Conservation (phyloP, 73 alveolate genomes). For the Tetrahymena malaccensis region DNA sequence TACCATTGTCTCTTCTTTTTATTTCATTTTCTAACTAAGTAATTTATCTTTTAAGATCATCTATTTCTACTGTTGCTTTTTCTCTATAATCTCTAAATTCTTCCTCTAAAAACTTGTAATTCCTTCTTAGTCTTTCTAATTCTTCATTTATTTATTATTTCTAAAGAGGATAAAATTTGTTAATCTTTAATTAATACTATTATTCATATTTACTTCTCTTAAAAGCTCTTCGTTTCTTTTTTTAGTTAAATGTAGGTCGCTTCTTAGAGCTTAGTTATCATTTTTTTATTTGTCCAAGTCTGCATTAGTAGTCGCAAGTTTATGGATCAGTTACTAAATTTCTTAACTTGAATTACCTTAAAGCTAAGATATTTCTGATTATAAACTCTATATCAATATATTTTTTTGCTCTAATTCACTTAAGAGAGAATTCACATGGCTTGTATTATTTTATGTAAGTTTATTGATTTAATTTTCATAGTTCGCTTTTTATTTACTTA, state of each 20-base stretch:
- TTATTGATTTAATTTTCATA: neutral
- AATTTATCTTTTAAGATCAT: neutral
- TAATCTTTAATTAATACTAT: neutral
- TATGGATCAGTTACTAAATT: neutral
- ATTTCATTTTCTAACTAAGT: neutral
- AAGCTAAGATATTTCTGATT: neutral
- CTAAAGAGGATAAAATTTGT: neutral
- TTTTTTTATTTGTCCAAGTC: neutral
- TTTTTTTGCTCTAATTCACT: neutral
- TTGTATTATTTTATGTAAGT: neutral
- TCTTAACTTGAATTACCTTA: neutral
- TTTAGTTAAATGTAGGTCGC: neutral
- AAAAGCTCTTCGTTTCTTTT: neutral
- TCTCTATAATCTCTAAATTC: neutral
- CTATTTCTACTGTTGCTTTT: neutral
- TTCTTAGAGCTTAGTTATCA: neutral
- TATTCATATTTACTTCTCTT: neutral
- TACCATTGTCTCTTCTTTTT: neutral
- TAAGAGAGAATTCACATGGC: neutral
- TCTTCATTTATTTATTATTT: neutral
- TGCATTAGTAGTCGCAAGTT: neutral
- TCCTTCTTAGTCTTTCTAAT: neutral
- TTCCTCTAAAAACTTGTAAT: neutral
- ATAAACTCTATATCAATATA: neutral
- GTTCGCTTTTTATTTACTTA: neutral